Base-by-base conservation (phyloP, 2,329 filamentous ascomycete genomes). In the Fusarium brachygibbosum region DNA sequence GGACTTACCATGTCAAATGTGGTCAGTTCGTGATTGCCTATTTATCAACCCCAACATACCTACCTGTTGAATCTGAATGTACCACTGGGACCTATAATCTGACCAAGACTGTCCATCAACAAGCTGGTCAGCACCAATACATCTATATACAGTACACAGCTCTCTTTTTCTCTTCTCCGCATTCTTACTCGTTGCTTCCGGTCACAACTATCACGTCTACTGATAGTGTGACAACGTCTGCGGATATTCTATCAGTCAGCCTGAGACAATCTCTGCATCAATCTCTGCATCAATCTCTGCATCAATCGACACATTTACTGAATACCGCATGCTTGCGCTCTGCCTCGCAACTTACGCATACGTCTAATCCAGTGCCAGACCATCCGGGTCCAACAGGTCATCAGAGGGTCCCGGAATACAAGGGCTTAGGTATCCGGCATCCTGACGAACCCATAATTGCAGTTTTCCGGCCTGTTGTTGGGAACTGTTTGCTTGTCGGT, bases 151-250 rank as follows among this genome's bases (percentile, higher is more conserved):
- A 52, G 31, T 37, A 49, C 21, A 48, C 42, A 49, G 40, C 28
- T 34, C 34, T n/a, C 56, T 50, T 29, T 14, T 17, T 21, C 52
- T 41, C 23, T 29, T 29, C 48, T 45, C 34, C 48, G 40, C n/a
- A 35, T 19, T 46, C 28, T 63, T 42, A 42, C 48, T 70, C 45
- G 40, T 40, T 54, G 46, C 45, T 67, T 48, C 32, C 50, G 41
- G 38, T 25, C 23, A 68, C 17, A 37, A 37, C 40, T 49, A 59
- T 52, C 64, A 51, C 59, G 53, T 32, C 54, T 64, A 51, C 42
- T 63, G 50, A 50, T 56, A 63, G 67, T 57, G 67, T 69, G 62
- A 69, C 67, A 54, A 69, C 67, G 67, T 58, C 67, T 70, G 63
- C 66, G 63, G 67, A 70, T 58, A 68, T 68, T 50, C 53, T 49